phyloP scores from a whole-genome alignment of 2,329 filamentous ascomycete species.

The Exutisphaerella laricina region DNA sequence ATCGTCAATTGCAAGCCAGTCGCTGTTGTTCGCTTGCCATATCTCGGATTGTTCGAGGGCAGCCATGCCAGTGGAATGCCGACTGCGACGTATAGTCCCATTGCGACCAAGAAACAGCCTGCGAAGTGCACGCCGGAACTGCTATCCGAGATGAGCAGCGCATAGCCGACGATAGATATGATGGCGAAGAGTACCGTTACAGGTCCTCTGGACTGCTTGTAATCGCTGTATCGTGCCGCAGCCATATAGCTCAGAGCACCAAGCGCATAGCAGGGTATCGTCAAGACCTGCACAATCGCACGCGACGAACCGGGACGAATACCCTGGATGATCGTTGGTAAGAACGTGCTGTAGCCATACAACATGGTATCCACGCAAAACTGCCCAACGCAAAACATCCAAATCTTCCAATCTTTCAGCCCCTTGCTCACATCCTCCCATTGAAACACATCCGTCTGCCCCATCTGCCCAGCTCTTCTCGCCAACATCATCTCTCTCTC shows the following conservation, averaged over 20 bases:
- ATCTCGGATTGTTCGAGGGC: constrained; percentile 59
- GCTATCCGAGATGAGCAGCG: constrained; percentile 57
- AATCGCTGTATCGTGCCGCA: constrained; percentile 62
- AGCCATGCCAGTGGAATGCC: constrained; percentile 52
- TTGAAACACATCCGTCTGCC: constrained; percentile 48
- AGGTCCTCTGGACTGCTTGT: constrained; percentile 58
- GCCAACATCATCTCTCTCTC: constrained; percentile 55
- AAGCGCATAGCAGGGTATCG: constrained; percentile 70
- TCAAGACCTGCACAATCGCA: constrained; percentile 66
- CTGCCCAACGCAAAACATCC: constrained; percentile 62
- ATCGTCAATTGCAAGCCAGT: constrained; percentile 66
- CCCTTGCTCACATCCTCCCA: constrained; percentile 61
- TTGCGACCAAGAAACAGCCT: constrained; percentile 69
- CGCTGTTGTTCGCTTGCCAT: constrained; percentile 68
- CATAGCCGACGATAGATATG: constrained; percentile 32
- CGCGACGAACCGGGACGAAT: constrained; percentile 57
- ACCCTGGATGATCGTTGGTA: constrained; percentile 70
- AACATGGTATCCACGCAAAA: constrained; percentile 73
- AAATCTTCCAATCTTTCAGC: constrained; percentile 71
- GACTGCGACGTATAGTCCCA: constrained; percentile 61
- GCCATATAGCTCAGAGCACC: constrained; percentile 65
- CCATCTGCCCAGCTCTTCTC: constrained; percentile 47
- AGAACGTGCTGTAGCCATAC: constrained; percentile 71
- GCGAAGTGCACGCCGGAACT: constrained; percentile 64
- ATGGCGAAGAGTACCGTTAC: constrained; percentile 58